Percentiles rank a stretch among this genome's conserved stretches.
Evolutionary conservation across 495 filamentous ascomycete genomes (phyloP).

Genomic region (Hypoxylon cercidicola): DNA sequence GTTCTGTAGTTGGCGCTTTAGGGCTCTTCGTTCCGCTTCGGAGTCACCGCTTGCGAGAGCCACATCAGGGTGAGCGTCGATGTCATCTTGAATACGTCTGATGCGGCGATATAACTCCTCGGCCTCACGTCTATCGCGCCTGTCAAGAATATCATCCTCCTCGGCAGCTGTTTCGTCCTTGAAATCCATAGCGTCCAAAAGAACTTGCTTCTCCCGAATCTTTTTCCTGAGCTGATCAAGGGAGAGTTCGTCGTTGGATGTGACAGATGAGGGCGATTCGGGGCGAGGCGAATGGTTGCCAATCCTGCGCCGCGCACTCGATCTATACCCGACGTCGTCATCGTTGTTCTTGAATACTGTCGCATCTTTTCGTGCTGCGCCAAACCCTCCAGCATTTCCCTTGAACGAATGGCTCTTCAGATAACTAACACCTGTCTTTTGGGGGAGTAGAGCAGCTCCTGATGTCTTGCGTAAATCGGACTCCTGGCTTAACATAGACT

Average conservation of each 20-base stretch:
- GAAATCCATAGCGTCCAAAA: constrained; percentile 98
- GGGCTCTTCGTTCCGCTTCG: constrained; percentile 82
- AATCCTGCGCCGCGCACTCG: constrained; percentile 88
- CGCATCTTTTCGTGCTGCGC: constrained; percentile 81
- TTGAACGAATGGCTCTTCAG: constrained; percentile 95
- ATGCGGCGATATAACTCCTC: constrained; percentile 95
- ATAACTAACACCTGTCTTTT: constrained; percentile 97
- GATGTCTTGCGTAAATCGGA: constrained; percentile 85
- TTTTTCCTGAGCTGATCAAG: constrained; percentile 91
- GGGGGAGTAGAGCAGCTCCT: constrained; percentile 86
- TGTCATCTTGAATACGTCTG: constrained; percentile 94
- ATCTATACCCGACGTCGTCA: constrained; percentile 87
- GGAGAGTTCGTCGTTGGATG: constrained; percentile 80
- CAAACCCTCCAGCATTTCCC: constrained; percentile 53
- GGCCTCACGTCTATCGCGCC: constrained; percentile 88
- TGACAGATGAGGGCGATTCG: constrained; percentile 75
- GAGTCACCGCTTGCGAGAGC: constrained; percentile 77
- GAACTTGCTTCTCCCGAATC: constrained; percentile 92
- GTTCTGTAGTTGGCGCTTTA: constrained; percentile 89
- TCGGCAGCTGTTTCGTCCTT: constrained; percentile 90
- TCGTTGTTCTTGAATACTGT: constrained; percentile 98
- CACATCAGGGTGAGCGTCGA: constrained; percentile 89
- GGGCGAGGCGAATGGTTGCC: constrained; percentile 80
- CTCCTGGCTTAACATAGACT: constrained; percentile 89
- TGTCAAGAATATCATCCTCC: constrained; percentile 91